Base-by-base conservation (phyloP, 2,329 filamentous ascomycete species). In the Rutstroemia sp. region DNA sequence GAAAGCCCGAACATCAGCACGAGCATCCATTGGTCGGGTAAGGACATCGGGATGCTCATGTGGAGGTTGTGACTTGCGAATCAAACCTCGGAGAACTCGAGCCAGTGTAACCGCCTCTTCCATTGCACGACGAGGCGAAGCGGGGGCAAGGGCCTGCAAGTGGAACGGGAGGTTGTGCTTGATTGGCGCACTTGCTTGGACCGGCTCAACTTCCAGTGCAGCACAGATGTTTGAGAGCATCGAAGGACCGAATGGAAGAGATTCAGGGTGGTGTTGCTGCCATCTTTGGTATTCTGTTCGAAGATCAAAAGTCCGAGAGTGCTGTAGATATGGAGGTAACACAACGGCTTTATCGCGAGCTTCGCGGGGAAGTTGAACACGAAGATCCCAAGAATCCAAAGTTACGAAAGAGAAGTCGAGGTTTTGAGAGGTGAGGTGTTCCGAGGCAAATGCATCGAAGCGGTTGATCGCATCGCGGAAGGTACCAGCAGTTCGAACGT, bases 141-240 rank as follows among this genome's bases (percentile, higher is more conserved):
- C 92, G 45, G 94, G 94, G 49, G 94, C 94, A 61, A 99, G 79
- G 12, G 94, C 92, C 76, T 99, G 94, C 60, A 99, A 79, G 71
- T 99, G 94, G 76, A 99, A 99, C 10, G 94, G 94, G 41, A 99
- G 81, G 71, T 97, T 97, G 73, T 97, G 94, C 75, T 97, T 99
- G 76, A 99, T 97, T 46, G 94, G 94, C 56, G 94, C 92, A 69
- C 92, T 97, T 10, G 92, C 92, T 75, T 97, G 92, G 39, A 99
- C 91, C 56, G 95, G 92, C 74, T 99, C 94, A 48, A 99, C 94
- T 75, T 99, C 94, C 54, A 99, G 85, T 54, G 94, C 94, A 61
- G 94, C 94, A 76, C 94, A 99, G 72, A 99, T 99, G 74, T 97
- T 97, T 66, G 92, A 87, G 63, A 99, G 81, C 72, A 94, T 95